Evolutionary conservation across 2,329 filamentous ascomycete species (phyloP).

Genomic region (Dryadomyces quercus-mongolicae): DNA sequence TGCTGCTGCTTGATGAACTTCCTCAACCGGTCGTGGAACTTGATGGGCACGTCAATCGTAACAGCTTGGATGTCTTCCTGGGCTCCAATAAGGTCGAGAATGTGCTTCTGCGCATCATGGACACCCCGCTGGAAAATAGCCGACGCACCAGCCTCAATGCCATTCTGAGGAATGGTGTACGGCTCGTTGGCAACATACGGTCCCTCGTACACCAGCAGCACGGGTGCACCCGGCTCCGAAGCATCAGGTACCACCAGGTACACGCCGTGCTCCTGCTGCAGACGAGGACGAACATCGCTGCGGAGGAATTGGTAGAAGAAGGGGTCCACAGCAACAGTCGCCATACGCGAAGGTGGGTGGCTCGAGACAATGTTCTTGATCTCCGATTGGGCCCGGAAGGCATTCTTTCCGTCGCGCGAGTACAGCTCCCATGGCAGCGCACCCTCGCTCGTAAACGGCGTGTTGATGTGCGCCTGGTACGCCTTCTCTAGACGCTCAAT

Average conservation of each 20-base stretch:
- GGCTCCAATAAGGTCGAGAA: constrained; percentile 43
- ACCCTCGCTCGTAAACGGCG: constrained; percentile 56
- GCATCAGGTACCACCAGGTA: constrained; percentile 59
- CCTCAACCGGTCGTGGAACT: constrained; percentile 51
- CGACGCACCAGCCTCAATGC: constrained; percentile 37
- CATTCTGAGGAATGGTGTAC: constrained; percentile 39
- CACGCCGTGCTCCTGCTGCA: constrained; percentile 60
- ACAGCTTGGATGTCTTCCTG: constrained; percentile 41
- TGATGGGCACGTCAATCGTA: constrained; percentile 45
- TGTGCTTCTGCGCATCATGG: constrained; percentile 42
- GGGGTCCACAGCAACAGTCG: constrained; percentile 55
- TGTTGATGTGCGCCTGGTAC: constrained; percentile 79
- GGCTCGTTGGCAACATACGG: constrained; percentile 25
- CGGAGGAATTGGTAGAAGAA: constrained; percentile 69
- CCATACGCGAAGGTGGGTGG: constrained; percentile 62
- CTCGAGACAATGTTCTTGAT: constrained; percentile 62
- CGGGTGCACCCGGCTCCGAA: constrained; percentile 43
- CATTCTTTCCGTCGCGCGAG: constrained; percentile 74
- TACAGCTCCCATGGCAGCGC: constrained; percentile 80
- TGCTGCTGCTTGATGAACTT: constrained; percentile 56
- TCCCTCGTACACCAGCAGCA: constrained; percentile 67
- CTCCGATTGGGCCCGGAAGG: constrained; percentile 61
- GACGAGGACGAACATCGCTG: constrained; percentile 47
- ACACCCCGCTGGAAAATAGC: constrained; percentile 42
- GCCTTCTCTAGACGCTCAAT: constrained; percentile 70